Evolutionary conservation across 2,329 filamentous ascomycete species (phyloP), one percentile per base, ranked within the genome.

Genomic region (Apiospora marii): DNA sequence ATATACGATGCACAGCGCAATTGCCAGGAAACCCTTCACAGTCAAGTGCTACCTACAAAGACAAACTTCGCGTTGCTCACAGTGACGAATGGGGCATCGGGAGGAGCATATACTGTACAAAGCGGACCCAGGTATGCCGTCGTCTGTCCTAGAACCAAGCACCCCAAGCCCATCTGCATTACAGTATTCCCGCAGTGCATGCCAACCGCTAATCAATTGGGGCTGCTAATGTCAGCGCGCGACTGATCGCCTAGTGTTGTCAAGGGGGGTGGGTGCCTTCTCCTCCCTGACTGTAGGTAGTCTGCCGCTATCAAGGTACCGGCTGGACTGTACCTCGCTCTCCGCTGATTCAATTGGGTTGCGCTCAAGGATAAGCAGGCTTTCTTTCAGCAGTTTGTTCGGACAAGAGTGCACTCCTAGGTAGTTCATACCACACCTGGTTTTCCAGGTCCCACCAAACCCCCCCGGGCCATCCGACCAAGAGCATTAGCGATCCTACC

Each of bases 381-480:
- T 61, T 61, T 61, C 53, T 37, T 61, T 30, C 53, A 61, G 53
- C 53, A 61, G 53, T 19, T 61, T 37, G 53, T 61, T 61, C 53
- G 27, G 53, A 61, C 53, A 37, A 61, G 27, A 22, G 16, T 58
- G 30, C 34, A 61, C 53, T 61, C 34, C 53, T 10, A 37, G n/a
- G n/a, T n/a, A n/a, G 53, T 61, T 37, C 53, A 41, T 37, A 64
- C 58, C 34, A 41, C 58, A 37, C 58, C 58, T 64, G 58, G 58
- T 64, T 64, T 64, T 64, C 58, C 14, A 41, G 34, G 58, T 64
- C 68, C 67, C 70, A 67, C 70, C 46, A 68, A 44, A 19, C 49
- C 37, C 71, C 72, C 72, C 72, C 72, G 72, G 72, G 41, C 70
- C 70, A 73, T 73, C 72, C 72, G 72, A 73, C 71, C 58, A 72